phyloP scores from a whole-genome alignment of 148 eudicot species.

The Amaranthus cruentus region DNA sequence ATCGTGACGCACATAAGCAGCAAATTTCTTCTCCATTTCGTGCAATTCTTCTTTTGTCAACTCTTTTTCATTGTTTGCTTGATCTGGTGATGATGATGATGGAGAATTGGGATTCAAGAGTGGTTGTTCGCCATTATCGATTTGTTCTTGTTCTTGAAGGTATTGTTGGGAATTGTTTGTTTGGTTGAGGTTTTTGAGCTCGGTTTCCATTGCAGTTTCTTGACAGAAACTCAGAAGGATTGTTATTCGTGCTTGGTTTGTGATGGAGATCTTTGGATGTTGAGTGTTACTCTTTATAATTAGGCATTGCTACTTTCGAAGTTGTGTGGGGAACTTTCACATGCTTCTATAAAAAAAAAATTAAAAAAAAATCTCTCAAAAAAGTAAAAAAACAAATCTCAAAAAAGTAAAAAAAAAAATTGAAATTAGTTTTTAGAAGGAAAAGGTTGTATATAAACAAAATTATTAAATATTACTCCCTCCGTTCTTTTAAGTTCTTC shows the following conservation, averaged over 20 bases:
- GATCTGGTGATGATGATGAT: conserved; percentile 11
- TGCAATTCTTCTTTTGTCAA: conserved; percentile 29
- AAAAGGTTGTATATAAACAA: too few relatives aligned
- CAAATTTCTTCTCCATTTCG: conserved; percentile 70
- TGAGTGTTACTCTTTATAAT: not conserved
- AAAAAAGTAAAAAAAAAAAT: too few relatives aligned
- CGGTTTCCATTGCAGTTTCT: not conserved
- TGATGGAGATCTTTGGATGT: not conserved
- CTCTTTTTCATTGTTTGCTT: not conserved
- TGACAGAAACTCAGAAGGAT: too few relatives aligned
- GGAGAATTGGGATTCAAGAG: conserved; percentile 39
- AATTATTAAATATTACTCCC: too few relatives aligned
- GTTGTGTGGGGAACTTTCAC: too few relatives aligned
- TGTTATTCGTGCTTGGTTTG: not conserved
- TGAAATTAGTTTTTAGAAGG: too few relatives aligned
- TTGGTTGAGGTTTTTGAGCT: not conserved
- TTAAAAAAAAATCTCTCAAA: too few relatives aligned
- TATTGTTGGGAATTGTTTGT: not conserved
- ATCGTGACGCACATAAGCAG: conserved; percentile 64
- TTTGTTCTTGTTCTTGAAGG: conserved; percentile 17
- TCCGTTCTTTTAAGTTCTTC: too few relatives aligned
- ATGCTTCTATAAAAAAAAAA: too few relatives aligned
- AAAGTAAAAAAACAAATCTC: too few relatives aligned
- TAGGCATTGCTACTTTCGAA: too few relatives aligned
- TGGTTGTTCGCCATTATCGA: conserved; percentile 46